These are phyloP conservation scores for Schizophyllum commune DNA, from an alignment of 1,284 basidiomycete genomes.

Conservation along the genomic window DNA sequence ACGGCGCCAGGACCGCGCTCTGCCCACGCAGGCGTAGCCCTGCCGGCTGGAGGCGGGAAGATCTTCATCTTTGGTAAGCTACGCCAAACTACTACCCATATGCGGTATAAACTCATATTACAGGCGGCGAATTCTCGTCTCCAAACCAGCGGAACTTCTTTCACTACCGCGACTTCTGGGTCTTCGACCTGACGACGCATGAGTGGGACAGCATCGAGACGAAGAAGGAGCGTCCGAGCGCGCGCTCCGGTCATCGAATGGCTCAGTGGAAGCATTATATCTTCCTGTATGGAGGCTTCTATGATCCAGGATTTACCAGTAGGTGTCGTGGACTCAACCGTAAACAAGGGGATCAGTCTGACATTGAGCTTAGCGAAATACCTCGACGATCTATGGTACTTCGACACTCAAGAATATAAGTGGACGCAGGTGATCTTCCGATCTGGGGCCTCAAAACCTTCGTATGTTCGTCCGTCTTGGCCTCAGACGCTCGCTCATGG, in stretches of 20 bases:
- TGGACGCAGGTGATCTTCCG: slow-evolving; percentile 79
- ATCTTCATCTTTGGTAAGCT: slow-evolving; percentile 73
- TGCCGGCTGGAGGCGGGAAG: slow-evolving; percentile 72
- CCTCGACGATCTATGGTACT: slow-evolving; percentile 83
- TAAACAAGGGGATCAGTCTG: neutral
- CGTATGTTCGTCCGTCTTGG: slow-evolving; percentile 28
- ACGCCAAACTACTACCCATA: neutral
- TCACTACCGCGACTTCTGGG: slow-evolving; percentile 87
- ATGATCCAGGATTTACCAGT: slow-evolving; percentile 77
- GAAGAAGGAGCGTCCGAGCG: slow-evolving; percentile 65
- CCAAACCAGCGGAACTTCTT: slow-evolving; percentile 85
- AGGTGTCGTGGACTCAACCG: slow-evolving; percentile 14
- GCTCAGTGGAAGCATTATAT: slow-evolving; percentile 86
- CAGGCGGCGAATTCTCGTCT: slow-evolving; percentile 82
- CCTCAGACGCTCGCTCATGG: neutral
- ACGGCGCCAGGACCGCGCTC: slow-evolving; percentile 81
- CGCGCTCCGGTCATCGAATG: slow-evolving; percentile 87
- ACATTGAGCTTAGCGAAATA: slow-evolving; percentile 59
- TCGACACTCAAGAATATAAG: slow-evolving; percentile 82
- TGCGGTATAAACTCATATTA: neutral
- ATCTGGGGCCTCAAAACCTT: slow-evolving; percentile 63
- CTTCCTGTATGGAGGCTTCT: slow-evolving; percentile 83
- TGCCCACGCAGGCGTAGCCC: slow-evolving; percentile 73
- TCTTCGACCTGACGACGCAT: slow-evolving; percentile 68
- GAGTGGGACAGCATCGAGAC: slow-evolving; percentile 88